phyloP scores from a whole-genome alignment of 257 asterid species.

The Knoxia roxburghii region DNA sequence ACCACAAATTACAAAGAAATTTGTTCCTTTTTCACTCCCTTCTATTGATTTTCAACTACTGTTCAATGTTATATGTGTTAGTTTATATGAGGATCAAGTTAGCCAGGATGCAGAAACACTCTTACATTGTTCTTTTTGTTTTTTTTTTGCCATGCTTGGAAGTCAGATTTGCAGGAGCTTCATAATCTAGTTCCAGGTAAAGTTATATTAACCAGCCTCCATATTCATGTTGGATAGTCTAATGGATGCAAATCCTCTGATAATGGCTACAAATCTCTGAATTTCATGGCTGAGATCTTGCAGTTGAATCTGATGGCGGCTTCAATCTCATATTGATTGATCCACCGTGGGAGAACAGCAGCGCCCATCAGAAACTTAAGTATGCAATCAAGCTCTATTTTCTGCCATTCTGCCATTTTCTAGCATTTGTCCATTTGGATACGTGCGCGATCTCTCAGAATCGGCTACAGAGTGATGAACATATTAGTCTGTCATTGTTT shows the following conservation, averaged over 20 bases:
- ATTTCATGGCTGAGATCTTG: slow-evolving; percentile 23
- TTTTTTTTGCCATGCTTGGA: slow-evolving; percentile 30
- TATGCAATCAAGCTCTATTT: slow-evolving; percentile 20
- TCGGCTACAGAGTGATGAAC: background rate
- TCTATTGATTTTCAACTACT: background rate
- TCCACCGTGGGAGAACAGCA: slow-evolving; percentile 98
- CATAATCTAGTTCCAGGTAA: slow-evolving; percentile 72
- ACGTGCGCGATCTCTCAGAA: background rate
- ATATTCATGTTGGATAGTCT: too few relatives aligned
- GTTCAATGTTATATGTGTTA: background rate
- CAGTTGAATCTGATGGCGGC: slow-evolving; percentile 70
- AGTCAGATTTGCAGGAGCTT: slow-evolving; percentile 70
- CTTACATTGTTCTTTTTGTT: slow-evolving; percentile 1
- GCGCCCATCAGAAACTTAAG: slow-evolving; percentile 88
- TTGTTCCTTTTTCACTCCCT: too few relatives aligned
- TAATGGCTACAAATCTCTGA: background rate
- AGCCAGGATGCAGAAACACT: slow-evolving; percentile 14
- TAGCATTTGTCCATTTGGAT: slow-evolving; percentile 11
- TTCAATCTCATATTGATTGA: slow-evolving; percentile 82
- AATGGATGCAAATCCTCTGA: background rate
- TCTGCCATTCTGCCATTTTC: background rate
- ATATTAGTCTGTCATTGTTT: background rate
- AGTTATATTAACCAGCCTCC: background rate
- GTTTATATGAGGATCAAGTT: slow-evolving; percentile 1
- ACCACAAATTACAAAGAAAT: too few relatives aligned